Base-by-base conservation (phyloP, 139 green algal species). In the Diplosphaera chodatii region DNA sequence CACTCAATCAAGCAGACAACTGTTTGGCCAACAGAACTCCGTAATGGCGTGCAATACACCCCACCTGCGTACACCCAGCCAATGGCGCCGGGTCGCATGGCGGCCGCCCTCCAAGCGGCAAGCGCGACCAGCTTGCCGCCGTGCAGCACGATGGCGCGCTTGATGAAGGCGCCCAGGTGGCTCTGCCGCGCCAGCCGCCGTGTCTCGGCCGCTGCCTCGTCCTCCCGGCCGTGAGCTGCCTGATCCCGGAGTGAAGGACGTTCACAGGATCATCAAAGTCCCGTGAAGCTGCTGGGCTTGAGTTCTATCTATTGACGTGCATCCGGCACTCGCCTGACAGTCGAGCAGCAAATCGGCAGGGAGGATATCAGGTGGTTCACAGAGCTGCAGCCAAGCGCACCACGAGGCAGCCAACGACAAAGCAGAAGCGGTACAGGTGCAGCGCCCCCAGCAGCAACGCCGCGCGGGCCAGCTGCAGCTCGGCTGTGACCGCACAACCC, bases 71-170 rank as follows among this genome's bases (percentile, higher is more conserved):
- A 72, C 15, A 74, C 10, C 73, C 69, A 82, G 25, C 80, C 80
- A 23, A 80, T 28, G 23, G 76, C 80, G 1, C 77, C 77, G 0
- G 73, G 70, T 13, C 40, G 29, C 67, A 78, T 73, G 69, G 82
- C 78, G 40, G 80, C 76, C 3, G 80, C 80, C 15, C n/a, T 63
- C 67, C 82, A 85, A 4, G 55, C 65, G 16, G 40, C 40, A 40
- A 85, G 23, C 13, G 65, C 69, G 32, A 85, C 63, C 3, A 75
- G 27, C 66, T 85, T 85, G 77, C 29, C 69, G 64, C 27, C 56
- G 65, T 85, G 80, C 56, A 83, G 66, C n/a, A 85, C 74, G 27
- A 80, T 21, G 13, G 78, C 27, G 28, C 80, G 77, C 69, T 78
- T 78, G 15, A 63, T 23, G 1, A 82, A 48, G 5, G 73, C 78